Conservation (phyloP, 352 stramenopile genomes). For the Phytophthora aleatoria region DNA sequence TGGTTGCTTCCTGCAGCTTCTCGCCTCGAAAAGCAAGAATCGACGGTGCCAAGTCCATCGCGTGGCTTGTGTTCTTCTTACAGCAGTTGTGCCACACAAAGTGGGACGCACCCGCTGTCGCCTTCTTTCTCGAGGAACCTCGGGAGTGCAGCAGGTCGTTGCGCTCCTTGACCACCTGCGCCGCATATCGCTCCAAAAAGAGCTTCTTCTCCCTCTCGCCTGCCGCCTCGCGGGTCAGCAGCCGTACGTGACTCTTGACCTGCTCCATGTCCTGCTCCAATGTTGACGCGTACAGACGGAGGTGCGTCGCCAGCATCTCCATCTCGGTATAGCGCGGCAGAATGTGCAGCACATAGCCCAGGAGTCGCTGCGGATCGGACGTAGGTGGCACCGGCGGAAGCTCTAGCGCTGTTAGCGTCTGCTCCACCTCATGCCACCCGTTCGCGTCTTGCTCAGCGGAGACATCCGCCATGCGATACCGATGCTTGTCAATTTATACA, state of each 20-base stretch:
- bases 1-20: slow-evolving; percentile 64
- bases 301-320: slow-evolving; percentile 80
- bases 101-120: slow-evolving; percentile 30
- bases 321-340: slow-evolving; percentile 82
- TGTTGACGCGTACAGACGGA: slow-evolving; percentile 69
- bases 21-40: slow-evolving; percentile 77
- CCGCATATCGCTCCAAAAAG: slow-evolving; percentile 82
- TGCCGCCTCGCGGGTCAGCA: slow-evolving; percentile 54
- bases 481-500: slow-evolving; percentile 3
- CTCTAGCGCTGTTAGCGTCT: slow-evolving; percentile 52
- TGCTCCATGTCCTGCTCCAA: slow-evolving; percentile 83
- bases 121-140: slow-evolving; percentile 48
- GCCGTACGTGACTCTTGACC: slow-evolving; percentile 57
- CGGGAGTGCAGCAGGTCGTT: slow-evolving; percentile 80
- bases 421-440: slow-evolving; percentile 67
- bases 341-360: slow-evolving; percentile 79
- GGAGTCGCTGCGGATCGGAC: slow-evolving; percentile 71
- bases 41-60: slow-evolving; percentile 71
- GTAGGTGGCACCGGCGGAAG: slow-evolving; percentile 71
- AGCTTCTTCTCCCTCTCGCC: slow-evolving; percentile 77
- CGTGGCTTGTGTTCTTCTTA: slow-evolving; percentile 74
- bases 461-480: slow-evolving; percentile 18
- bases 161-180: slow-evolving; percentile 85
- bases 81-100: slow-evolving; percentile 86
- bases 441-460: slow-evolving; percentile 16